Percentiles rank a stretch among this genome's conserved stretches.
Conservation (phyloP, 1,139 yeast species). For the Entelexis paramagnoliae region DNA sequence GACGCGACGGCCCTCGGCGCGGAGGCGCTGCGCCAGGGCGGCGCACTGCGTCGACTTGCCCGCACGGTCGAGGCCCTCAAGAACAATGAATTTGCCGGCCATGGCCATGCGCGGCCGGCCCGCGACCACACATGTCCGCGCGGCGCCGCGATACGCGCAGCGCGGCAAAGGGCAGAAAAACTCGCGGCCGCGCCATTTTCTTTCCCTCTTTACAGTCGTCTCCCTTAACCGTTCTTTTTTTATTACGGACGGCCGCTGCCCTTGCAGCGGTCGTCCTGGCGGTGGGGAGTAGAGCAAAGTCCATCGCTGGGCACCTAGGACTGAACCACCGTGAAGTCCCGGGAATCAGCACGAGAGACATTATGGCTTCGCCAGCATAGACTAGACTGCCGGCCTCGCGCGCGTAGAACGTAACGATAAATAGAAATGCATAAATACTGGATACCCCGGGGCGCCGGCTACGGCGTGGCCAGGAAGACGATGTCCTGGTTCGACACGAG, state of each 20-base stretch:
- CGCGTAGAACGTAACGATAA: no score
- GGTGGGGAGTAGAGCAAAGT: slow-evolving; percentile 22
- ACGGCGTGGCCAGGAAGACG: not conserved
- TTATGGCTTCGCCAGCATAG: no score
- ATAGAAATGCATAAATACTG: no score
- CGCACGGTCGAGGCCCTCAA: slow-evolving; percentile 91
- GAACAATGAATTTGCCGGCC: slow-evolving; percentile 64
- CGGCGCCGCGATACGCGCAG: not conserved
- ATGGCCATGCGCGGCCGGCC: not conserved
- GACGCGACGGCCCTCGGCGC: slow-evolving; percentile 31
- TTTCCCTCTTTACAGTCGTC: slow-evolving; percentile 19
- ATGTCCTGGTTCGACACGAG: slow-evolving; percentile 13
- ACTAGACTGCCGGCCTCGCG: no score
- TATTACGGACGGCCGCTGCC: not conserved
- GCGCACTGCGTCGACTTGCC: slow-evolving; percentile 88
- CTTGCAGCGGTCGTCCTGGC: not conserved
- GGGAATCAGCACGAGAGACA: slow-evolving; percentile 34
- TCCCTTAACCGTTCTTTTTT: not conserved
- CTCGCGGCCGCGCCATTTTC: not conserved
- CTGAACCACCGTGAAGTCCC: slow-evolving; percentile 29
- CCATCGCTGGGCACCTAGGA: slow-evolving; percentile 34
- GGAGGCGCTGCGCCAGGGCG: slow-evolving; percentile 36
- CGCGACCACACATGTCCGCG: no score
- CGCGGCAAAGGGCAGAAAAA: not conserved
- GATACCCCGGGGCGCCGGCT: not conserved